Conservation (phyloP, 2,329 filamentous ascomycete genomes). For the Fusarium secorum region DNA sequence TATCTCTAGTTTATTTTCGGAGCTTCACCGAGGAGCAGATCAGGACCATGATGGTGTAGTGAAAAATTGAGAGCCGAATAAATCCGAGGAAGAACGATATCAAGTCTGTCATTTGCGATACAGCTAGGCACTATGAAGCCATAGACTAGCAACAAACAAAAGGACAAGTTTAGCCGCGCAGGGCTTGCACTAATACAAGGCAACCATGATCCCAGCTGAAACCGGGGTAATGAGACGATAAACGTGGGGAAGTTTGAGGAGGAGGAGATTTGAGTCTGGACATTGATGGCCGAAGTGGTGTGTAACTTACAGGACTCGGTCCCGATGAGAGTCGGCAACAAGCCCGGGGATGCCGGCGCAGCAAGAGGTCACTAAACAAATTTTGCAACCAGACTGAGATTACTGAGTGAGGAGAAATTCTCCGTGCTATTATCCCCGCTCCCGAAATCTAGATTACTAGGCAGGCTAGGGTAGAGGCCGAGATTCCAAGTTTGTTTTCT, state of each 20-base stretch:
- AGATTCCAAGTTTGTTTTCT: background rate
- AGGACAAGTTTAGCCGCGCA: conserved; percentile 9
- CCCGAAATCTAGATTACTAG: conserved; percentile 30
- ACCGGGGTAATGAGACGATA: conserved; percentile 14
- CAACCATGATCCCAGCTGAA: conserved; percentile 8
- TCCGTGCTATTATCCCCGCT: conserved; percentile 17
- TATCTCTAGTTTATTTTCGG: background rate
- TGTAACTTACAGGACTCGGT: background rate
- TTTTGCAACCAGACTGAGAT: background rate
- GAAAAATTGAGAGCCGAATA: background rate
- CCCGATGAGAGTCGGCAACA: conserved; percentile 1
- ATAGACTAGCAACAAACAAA: background rate
- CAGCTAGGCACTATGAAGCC: background rate
- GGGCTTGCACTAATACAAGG: conserved; percentile 11
- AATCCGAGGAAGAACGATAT: background rate
- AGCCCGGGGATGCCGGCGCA: background rate
- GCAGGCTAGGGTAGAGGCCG: background rate
- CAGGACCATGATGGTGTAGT: background rate
- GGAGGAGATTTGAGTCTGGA: conserved; percentile 4
- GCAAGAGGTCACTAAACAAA: background rate
- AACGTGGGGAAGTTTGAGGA: conserved; percentile 15
- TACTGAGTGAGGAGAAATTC: conserved; percentile 9
- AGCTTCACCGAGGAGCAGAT: conserved; percentile 20
- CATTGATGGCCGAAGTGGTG: conserved; percentile 27
- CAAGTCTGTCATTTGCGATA: background rate